A percentile compares a stretch with the other conserved stretches of the same genome.
Evolutionary conservation across 768 basidiomycete species (phyloP).

Genomic region (Mycena sanguinolenta): DNA sequence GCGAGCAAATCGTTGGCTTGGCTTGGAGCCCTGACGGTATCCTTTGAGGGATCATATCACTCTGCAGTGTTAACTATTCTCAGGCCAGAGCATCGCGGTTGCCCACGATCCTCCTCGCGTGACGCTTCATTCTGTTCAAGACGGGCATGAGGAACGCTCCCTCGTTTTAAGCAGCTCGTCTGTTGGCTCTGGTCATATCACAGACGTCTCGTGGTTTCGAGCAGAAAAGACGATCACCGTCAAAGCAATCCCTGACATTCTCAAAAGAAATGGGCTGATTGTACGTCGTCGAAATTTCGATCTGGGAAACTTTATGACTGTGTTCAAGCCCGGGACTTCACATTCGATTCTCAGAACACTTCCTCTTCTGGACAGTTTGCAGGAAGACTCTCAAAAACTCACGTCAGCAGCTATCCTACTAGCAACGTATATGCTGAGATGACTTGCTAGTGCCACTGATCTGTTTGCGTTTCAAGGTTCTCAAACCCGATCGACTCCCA

Average conservation of each 20-base stretch:
- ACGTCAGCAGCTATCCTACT: conserved; percentile 61
- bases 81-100: conserved; percentile 80
- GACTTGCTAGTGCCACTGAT: conserved; percentile 73
- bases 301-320: conserved; percentile 27
- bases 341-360: conserved; percentile 76
- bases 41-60: conserved; percentile 24
- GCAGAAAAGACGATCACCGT: conserved; percentile 56
- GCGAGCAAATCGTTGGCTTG: conserved; percentile 68
- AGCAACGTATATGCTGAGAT: conserved; percentile 20
- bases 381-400: conserved; percentile 74
- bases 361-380: conserved; percentile 79
- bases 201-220: conserved; percentile 82
- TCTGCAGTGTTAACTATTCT: conserved; percentile 18
- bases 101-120: conserved; percentile 77
- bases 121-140: conserved; percentile 83
- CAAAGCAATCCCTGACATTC: conserved; percentile 78
- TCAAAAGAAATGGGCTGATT: conserved; percentile 74
- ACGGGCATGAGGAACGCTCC: conserved; percentile 70
- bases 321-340: conserved; percentile 79
- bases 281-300: conserved; percentile 54
- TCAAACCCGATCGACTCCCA: conserved; percentile 61
- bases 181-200: conserved; percentile 47
- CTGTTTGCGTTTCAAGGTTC: conserved; percentile 86
- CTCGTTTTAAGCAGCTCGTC: conserved; percentile 52
- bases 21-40: conserved; percentile 90